A percentile compares a stretch with the other conserved stretches of the same genome.
These are phyloP conservation scores for Nemania serpens DNA, from an alignment of 2,329 filamentous ascomycete species.

Conservation along the genomic window DNA sequence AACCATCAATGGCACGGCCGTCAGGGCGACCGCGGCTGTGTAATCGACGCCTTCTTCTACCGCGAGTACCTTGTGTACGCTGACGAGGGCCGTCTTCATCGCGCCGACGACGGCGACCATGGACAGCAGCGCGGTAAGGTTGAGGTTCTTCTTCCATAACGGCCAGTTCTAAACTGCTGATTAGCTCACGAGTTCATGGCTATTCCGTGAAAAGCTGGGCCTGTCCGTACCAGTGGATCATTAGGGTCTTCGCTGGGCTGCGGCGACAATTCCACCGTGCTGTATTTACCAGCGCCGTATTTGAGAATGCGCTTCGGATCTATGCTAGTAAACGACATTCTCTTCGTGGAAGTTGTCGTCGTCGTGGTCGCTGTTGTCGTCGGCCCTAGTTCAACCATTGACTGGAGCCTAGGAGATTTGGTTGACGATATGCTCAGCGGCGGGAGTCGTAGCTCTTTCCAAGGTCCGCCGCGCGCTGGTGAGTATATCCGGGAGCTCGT, in stretches of 20 bases:
- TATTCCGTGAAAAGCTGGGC: neutral
- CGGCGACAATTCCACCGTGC: slow-evolving; percentile 54
- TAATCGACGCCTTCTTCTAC: slow-evolving; percentile 51
- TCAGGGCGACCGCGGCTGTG: slow-evolving; percentile 54
- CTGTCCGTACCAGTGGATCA: slow-evolving; percentile 56
- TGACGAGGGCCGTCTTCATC: slow-evolving; percentile 60
- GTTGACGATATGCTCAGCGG: slow-evolving; percentile 25
- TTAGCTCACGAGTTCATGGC: neutral
- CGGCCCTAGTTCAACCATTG: slow-evolving; percentile 35
- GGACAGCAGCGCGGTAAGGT: slow-evolving; percentile 53
- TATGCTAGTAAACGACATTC: slow-evolving; percentile 44
- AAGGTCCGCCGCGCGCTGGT: slow-evolving; percentile 14
- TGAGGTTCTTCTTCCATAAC: slow-evolving; percentile 57
- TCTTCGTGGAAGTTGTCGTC: slow-evolving; percentile 42
- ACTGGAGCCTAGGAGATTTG: slow-evolving; percentile 28
- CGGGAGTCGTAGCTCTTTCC: slow-evolving; percentile 26
- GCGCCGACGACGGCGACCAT: slow-evolving; percentile 52
- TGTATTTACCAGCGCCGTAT: slow-evolving; percentile 51
- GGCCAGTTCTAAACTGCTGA: slow-evolving; percentile 57
- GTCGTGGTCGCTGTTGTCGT: slow-evolving; percentile 7
- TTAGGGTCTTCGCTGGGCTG: slow-evolving; percentile 59
- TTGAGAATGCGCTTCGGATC: slow-evolving; percentile 48
- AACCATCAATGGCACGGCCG: slow-evolving; percentile 57
- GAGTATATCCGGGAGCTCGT: slow-evolving; percentile 21
- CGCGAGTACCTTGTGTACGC: slow-evolving; percentile 52